phyloP scores from a whole-genome alignment of 257 asterid species.

The Rhazya stricta region DNA sequence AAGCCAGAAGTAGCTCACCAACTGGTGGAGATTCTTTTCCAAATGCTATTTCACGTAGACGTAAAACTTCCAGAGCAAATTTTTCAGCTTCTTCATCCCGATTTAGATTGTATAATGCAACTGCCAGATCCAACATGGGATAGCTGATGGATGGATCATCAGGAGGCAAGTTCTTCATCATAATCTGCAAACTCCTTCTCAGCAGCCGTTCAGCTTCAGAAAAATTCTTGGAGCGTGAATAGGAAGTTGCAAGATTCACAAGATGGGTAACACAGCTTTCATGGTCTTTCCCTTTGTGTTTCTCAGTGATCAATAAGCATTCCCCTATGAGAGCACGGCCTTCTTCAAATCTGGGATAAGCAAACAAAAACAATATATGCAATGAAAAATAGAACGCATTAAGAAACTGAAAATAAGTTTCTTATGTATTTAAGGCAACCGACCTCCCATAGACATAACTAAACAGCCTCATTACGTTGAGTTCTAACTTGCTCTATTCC shows the following conservation, averaged over 20 bases:
- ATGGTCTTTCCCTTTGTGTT: constrained; percentile 63
- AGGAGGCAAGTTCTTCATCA: constrained; percentile 52
- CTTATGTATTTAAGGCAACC: neutral
- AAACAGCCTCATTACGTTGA: neutral
- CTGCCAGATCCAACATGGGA: constrained; percentile 83
- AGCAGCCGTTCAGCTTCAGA: constrained; percentile 86
- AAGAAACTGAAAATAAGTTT: neutral
- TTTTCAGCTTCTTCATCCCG: constrained; percentile 83
- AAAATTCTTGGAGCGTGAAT: constrained; percentile 68
- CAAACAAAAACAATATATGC: constrained; percentile 10
- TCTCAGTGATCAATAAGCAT: constrained; percentile 58
- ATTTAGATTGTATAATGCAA: constrained; percentile 58
- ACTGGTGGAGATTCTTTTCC: constrained; percentile 83
- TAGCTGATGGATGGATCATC: constrained; percentile 79
- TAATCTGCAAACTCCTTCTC: constrained; percentile 61
- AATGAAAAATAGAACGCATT: neutral
- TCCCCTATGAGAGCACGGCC: constrained; percentile 69
- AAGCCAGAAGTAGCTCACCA: constrained; percentile 43
- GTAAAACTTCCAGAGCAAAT: constrained; percentile 59
- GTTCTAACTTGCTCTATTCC: neutral
- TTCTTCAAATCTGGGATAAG: constrained; percentile 59
- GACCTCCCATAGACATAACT: neutral
- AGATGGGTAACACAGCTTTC: constrained; percentile 73
- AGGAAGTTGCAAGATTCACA: constrained; percentile 85
- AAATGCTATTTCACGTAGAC: constrained; percentile 67